Evolutionary conservation across 495 filamentous ascomycete genomes (phyloP), one percentile per base, ranked within the genome.

Genomic region (Trichocladium uniseriatum): DNA sequence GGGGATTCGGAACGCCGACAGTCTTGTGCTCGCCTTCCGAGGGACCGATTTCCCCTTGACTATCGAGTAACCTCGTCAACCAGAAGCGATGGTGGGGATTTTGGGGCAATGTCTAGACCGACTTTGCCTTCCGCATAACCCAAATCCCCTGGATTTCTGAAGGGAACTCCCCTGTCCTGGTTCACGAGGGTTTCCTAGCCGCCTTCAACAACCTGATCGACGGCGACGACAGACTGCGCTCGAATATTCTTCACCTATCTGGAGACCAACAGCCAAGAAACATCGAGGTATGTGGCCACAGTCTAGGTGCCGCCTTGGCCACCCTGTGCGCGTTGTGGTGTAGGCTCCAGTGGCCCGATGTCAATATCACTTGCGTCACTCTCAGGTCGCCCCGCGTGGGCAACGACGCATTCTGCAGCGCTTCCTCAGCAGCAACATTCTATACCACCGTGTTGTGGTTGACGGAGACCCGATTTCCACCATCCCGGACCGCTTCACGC

Each of bases 241-340:
- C n/a, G 5, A 19, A 2, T 10, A 47, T 47, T 4, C n/a, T 19
- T 9, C 15, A 39, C 5, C 24, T 47, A 6, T 2, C 15, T 13
- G 4, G 7, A 3, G 19, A 16, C 2, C 3, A 6, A 20, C 15
- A 9, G 6, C 45, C 34, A 1, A 19, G 13, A 6, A 47, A 47
- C n/a, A 38, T 47, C 15, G 22, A 47, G 16, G 14, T 47, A 15
- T 47, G 45, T 24, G 45, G 45, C 36, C 45, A 47, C 45, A 47
- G 45, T 21, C 45, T 47, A 1, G 45, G 45, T 8, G 45, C 22
- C 9, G 45, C 45, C 6, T 6, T 47, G 22, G 45, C 45, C 10
- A 24, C 35, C 1, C 24, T 47, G 10, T 47, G 45, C 22, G 45
- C 45, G 2, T n/a, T 39, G 21, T 47, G 36, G 45, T 47, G 45